Percentiles rank a stretch among this genome's conserved stretches.
These are phyloP conservation scores for Hirschfeldia incana DNA, from an alignment of 345 rosid species.

Conservation along the genomic window DNA sequence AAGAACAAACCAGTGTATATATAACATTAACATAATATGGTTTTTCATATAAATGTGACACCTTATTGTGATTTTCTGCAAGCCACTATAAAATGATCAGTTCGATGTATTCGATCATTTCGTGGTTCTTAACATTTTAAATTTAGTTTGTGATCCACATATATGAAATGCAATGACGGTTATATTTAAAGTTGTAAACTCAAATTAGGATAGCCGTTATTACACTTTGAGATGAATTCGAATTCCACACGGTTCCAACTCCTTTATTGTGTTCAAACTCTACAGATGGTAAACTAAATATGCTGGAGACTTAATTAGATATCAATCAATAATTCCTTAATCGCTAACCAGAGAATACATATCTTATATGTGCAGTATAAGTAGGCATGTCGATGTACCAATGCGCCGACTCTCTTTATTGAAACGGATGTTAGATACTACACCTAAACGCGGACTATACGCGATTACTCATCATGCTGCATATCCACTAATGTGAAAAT, in stretches of 20 bases:
- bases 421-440: slow-evolving; percentile 19
- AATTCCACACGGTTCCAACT: slow-evolving; percentile 19
- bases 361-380: background rate
- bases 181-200: background rate
- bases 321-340: slow-evolving; percentile 13
- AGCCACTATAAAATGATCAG: background rate
- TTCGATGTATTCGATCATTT: background rate
- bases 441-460: slow-evolving; percentile 10
- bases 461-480: background rate
- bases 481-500: background rate
- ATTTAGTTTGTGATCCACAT: background rate
- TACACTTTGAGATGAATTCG: background rate
- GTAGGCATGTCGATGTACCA: slow-evolving; percentile 30
- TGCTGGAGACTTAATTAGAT: background rate
- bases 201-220: slow-evolving; percentile 4
- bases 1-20: background rate
- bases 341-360: slow-evolving; percentile 4
- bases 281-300: background rate
- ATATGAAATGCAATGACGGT: slow-evolving; percentile 5
- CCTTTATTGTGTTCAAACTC: background rate
- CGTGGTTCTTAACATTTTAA: background rate
- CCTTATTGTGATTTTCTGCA: background rate
- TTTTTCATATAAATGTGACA: background rate
- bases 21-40: background rate
- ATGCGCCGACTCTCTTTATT: background rate